These are phyloP conservation scores for Solanum chacoense DNA, from an alignment of 305 asterid species.

Conservation along the genomic window DNA sequence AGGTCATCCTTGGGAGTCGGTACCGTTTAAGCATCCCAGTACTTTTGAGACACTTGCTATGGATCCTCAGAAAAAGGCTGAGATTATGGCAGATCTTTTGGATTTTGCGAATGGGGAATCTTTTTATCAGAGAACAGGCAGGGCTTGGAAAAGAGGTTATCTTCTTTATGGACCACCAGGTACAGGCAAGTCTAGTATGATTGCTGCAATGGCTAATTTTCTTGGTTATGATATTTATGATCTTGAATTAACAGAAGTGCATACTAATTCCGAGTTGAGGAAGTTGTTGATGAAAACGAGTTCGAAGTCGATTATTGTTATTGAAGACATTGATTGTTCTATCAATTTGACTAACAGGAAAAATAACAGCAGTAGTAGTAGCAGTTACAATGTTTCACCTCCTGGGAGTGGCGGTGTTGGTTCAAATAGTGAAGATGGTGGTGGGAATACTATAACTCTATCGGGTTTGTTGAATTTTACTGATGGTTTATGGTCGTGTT, in stretches of 20 bases:
- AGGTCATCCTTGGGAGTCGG: constrained; percentile 90
- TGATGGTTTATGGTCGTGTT: constrained; percentile 83
- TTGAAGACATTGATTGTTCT: constrained; percentile 87
- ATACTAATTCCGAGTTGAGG: constrained; percentile 68
- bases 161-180: constrained; percentile 83
- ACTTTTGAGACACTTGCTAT: constrained; percentile 79
- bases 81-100: constrained; percentile 58
- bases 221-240: constrained; percentile 83
- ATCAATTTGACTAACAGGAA: constrained; percentile 50
- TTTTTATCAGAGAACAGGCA: constrained; percentile 74
- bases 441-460: constrained; percentile 47
- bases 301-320: constrained; percentile 80
- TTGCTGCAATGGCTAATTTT: constrained; percentile 89
- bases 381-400: constrained; percentile 9
- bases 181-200: constrained; percentile 92
- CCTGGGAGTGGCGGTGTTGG: constrained; percentile 14
- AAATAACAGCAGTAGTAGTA: constrained; percentile 1
- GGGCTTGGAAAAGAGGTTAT: constrained; percentile 94
- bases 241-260: constrained; percentile 70
- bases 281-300: constrained; percentile 76
- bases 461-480: constrained; percentile 80
- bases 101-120: constrained; percentile 72
- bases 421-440: constrained; percentile 25
- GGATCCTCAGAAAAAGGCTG: constrained; percentile 57
- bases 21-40: constrained; percentile 90